Base-by-base conservation (phyloP, 768 basidiomycete genomes). In the Sarcodon sp. region DNA sequence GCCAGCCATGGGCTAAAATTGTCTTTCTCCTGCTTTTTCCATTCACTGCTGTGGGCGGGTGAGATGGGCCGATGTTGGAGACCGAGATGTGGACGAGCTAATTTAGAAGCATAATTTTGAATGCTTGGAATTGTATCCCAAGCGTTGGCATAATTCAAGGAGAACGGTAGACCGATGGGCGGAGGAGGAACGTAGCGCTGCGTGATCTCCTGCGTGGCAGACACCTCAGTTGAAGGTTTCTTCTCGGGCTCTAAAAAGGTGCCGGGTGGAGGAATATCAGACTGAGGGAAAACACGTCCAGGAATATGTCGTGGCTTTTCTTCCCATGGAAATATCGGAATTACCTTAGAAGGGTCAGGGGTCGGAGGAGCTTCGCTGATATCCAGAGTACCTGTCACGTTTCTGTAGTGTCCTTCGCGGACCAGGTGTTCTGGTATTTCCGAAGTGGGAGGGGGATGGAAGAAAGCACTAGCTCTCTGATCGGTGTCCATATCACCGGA, bases 321-420 rank as follows among this genome's bases (percentile, higher is more conserved):
- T 60, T 99, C 94, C 94, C 94, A 99, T n/a, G 94, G 92, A 63
- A 99, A 98, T 33, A 96, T 70, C 33, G 73, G 68, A 51, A 81
- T 82, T 16, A 93, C 76, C 57, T 86, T 86, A 21, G 64, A 65
- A 27, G 68, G 73, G 59, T 92, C 87, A 3, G 91, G 88, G 53
- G 69, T 73, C 3, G 55, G 54, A 32, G 60, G 53, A n/a, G 61
- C 55, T 35, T 64, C 66, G 18, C 73, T 72, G n/a, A 73, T 73
- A 1, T 70, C 71, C 39, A 13, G 8, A 5, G 58, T 57, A 7
- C 64, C 63, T n/a, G 62, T 60, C 15, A 85, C 78, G 56, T 74
- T 75, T 12, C 73, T 70, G 65, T 93, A 87, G 58, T 87, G 77
- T 7, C 87, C 84, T 61, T 87, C 75, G 37, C 69, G 72, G n/a